A percentile compares a stretch with the other conserved stretches of the same genome.
phyloP scores from a whole-genome alignment of 768 basidiomycete species.

The Rhodotorula kratochvilovae region DNA sequence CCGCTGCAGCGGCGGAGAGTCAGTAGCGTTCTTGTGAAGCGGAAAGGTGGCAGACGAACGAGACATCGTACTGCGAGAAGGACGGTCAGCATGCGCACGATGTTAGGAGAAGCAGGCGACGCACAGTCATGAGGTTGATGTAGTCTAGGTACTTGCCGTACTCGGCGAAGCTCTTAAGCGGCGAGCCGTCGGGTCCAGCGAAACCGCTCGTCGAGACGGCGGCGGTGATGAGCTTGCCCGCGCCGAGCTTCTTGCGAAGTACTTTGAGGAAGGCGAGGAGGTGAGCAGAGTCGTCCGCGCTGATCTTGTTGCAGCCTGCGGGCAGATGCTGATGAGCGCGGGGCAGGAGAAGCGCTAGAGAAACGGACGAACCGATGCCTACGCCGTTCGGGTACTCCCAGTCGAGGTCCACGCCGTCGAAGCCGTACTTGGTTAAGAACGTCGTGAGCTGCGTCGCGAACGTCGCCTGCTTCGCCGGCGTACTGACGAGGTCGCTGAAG shows the following conservation, averaged over 20 bases:
- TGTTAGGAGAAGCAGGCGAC: too few relatives aligned
- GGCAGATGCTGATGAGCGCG: too few relatives aligned
- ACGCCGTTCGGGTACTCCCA: not conserved
- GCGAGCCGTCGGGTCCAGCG: slow-evolving; percentile 57
- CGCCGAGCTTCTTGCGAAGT: slow-evolving; percentile 62
- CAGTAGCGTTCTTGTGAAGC: too few relatives aligned
- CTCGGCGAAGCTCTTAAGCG: slow-evolving; percentile 69
- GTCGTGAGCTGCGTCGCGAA: slow-evolving; percentile 63
- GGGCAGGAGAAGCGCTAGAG: too few relatives aligned
- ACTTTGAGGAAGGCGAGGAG: slow-evolving; percentile 68
- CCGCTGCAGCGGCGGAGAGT: too few relatives aligned
- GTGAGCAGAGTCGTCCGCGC: slow-evolving; percentile 62
- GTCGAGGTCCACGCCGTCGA: slow-evolving; percentile 82
- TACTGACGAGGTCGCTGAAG: slow-evolving; percentile 69
- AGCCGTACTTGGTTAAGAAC: slow-evolving; percentile 55
- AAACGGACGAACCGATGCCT: too few relatives aligned
- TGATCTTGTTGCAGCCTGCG: slow-evolving; percentile 57
- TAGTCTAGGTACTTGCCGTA: slow-evolving; percentile 70
- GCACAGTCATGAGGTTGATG: slow-evolving; percentile 80
- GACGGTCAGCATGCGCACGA: too few relatives aligned
- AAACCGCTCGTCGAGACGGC: slow-evolving; percentile 73
- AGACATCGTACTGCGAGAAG: slow-evolving; percentile 84
- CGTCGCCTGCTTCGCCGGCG: slow-evolving; percentile 51
- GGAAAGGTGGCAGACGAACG: too few relatives aligned
- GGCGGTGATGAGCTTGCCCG: slow-evolving; percentile 63